Evolutionary conservation across 495 filamentous ascomycete genomes (phyloP), one percentile per base, ranked within the genome.

Genomic region (Aspergillus olivimuriae): DNA sequence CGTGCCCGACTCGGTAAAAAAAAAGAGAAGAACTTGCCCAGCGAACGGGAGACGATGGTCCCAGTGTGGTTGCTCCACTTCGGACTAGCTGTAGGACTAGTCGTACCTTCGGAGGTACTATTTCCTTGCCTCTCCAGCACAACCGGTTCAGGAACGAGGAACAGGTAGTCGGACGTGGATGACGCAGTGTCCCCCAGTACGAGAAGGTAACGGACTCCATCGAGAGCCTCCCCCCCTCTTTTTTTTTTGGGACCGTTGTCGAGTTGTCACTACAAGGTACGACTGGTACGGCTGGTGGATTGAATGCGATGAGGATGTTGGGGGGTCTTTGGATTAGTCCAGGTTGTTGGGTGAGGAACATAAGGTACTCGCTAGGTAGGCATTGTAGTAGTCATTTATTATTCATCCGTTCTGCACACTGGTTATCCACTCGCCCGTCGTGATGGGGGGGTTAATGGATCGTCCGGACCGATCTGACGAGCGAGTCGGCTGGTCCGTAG

Each of bases 251-350:
- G 24, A 28, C 5, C 6, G 5, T 28, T 5, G 24, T 28, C 24
- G 11, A 28, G 24, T 28, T 28, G 24, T 28, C 24, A n/a, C n/a
- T n/a, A n/a, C n/a, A n/a, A n/a, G n/a, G n/a, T n/a, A n/a, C n/a
- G n/a, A n/a, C n/a, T n/a, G n/a, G n/a, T n/a, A n/a, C n/a, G n/a
- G n/a, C n/a, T n/a, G n/a, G n/a, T n/a, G n/a, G n/a, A n/a, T n/a
- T n/a, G n/a, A 28, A 28, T 11, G 5, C 5, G 11, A 11, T 28
- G 6, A 28, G 24, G 5, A 28, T 28, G 5, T 28, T 5, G 24
- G 24, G 5, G 24, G 24, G 11, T 16, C 30, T 31, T 33, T 43
- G 30, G 40, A 43, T 33, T 19, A 30, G 40, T 43, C 30, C 40
- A 43, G 40, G 28, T 43, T 30, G n/a, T n/a, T n/a, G n/a, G n/a